These are phyloP conservation scores for Fusarium paranaense DNA, from an alignment of 2,329 filamentous ascomycete species.

Conservation along the genomic window DNA sequence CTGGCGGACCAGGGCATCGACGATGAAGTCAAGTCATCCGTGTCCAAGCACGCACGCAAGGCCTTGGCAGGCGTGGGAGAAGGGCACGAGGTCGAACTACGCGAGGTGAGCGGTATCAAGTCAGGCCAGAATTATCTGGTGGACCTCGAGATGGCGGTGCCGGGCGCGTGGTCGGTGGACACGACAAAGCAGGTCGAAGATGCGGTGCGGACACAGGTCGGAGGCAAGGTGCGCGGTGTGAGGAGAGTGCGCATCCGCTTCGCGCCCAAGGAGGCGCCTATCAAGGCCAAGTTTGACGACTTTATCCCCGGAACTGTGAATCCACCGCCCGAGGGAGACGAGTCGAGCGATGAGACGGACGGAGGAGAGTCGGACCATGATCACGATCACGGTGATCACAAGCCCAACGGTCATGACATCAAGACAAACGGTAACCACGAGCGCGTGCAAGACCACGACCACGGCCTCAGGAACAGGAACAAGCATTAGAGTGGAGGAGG, in stretches of 20 bases:
- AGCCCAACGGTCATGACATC: constrained; percentile 40
- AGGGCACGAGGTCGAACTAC: constrained; percentile 73
- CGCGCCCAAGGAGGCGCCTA: constrained; percentile 72
- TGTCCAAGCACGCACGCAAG: constrained; percentile 73
- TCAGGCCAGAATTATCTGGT: constrained; percentile 96
- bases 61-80: constrained; percentile 67
- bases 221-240: constrained; percentile 83
- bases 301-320: constrained; percentile 76
- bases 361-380: constrained; percentile 47
- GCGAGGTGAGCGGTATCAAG: constrained; percentile 89
- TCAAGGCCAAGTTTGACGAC: constrained; percentile 77
- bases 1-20: constrained; percentile 93
- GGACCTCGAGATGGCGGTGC: constrained; percentile 87
- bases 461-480: constrained; percentile 45
- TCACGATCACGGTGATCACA: constrained; percentile 54
- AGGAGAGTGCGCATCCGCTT: constrained; percentile 88
- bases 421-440: constrained; percentile 33
- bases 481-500: constrained; percentile 39
- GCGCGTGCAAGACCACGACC: constrained; percentile 34
- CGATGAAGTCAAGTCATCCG: constrained; percentile 79
- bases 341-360: constrained; percentile 49
- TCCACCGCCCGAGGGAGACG: constrained; percentile 70
- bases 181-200: constrained; percentile 79
- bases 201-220: constrained; percentile 77
- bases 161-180: constrained; percentile 79